phyloP scores from a whole-genome alignment of 2,329 filamentous ascomycete species.

The Epichloe brachyelytri region DNA sequence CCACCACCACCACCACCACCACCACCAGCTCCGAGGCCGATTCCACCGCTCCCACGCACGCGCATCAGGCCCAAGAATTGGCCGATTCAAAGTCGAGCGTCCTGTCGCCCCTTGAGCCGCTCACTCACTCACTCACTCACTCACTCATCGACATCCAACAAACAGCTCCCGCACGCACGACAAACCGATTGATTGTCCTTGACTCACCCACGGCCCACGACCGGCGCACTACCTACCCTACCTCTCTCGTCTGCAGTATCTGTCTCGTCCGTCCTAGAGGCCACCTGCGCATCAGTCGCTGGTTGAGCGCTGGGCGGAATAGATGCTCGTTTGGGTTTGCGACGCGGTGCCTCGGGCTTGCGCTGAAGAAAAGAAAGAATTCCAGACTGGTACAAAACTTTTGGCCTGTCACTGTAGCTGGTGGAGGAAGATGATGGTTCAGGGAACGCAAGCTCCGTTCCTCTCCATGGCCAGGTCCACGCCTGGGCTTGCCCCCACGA shows the following conservation, averaged over 20 bases:
- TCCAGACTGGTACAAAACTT: not conserved
- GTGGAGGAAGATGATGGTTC: conserved; percentile 20
- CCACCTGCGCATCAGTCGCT: not conserved
- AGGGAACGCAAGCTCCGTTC: conserved; percentile 14
- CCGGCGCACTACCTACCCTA: no score
- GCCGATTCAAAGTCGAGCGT: not conserved
- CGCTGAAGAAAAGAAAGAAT: not conserved
- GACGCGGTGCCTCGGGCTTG: not conserved
- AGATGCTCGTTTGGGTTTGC: not conserved
- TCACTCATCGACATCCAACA: not conserved
- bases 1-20: not conserved
- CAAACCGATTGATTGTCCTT: not conserved
- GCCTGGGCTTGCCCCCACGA: not conserved
- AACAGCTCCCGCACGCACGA: not conserved
- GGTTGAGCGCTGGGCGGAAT: not conserved
- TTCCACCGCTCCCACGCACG: not conserved
- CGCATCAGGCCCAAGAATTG: not conserved
- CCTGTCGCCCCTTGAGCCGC: no score
- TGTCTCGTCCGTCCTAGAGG: not conserved
- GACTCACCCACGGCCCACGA: not conserved
- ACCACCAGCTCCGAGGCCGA: not conserved
- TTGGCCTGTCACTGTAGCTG: no score
- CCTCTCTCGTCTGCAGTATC: no score
- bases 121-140: not conserved
- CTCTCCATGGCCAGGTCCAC: not conserved